Conservation (phyloP, 805 yeast genomes). For the Wickerhamomyces kurtzmanii region DNA sequence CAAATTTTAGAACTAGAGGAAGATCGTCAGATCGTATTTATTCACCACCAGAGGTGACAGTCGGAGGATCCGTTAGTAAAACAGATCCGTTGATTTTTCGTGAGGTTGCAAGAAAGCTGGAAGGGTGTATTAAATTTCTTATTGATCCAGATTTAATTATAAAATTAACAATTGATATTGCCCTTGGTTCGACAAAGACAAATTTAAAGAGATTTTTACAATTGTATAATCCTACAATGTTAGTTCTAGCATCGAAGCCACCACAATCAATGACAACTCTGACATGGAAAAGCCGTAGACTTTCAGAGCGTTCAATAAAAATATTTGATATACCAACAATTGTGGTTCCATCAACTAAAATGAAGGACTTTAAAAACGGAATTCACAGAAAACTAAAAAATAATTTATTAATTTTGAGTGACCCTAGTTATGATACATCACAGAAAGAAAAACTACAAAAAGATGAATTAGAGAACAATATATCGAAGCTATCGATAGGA, state of each 20-base stretch:
- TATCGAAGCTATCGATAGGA: too few species aligned
- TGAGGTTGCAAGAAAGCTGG: conserved; percentile 34
- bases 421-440: too few species aligned
- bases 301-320: conserved; percentile 56
- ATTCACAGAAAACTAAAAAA: conserved; percentile 27
- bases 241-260: conserved; percentile 47
- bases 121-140: conserved; percentile 40
- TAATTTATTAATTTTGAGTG: too few species aligned
- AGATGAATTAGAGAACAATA: conserved; percentile 4
- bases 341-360: conserved; percentile 51
- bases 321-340: conserved; percentile 59
- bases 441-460: conserved; percentile 5
- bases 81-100: conserved; percentile 33
- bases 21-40: background rate
- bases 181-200: conserved; percentile 45
- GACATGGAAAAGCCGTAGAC: conserved; percentile 51
- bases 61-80: conserved; percentile 3
- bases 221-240: conserved; percentile 51
- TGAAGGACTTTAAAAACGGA: conserved; percentile 39
- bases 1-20: background rate
- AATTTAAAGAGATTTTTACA: conserved; percentile 50
- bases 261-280: too few species aligned
- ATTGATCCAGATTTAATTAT: conserved; percentile 34
- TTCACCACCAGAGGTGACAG: background rate
- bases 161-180: conserved; percentile 50